Evolutionary conservation across 441 rosid species (phyloP).

Genomic region (Francoa sonchifolia): DNA sequence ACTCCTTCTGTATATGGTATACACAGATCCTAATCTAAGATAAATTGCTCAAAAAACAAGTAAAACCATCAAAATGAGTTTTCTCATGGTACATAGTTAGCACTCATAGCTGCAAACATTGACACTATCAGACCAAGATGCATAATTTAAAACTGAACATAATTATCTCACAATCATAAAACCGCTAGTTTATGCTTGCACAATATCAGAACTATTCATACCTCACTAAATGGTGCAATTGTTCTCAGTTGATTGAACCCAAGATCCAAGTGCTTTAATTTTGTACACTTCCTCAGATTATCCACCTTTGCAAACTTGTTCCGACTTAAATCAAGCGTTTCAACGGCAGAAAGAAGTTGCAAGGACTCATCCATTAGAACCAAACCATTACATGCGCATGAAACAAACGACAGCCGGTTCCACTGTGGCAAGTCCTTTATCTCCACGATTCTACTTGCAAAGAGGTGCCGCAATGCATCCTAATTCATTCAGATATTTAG

Average conservation of each 20-base stretch:
- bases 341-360: conserved; percentile 93
- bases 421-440: conserved; percentile 74
- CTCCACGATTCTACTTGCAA: conserved; percentile 84
- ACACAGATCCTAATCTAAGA: too few species aligned
- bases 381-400: conserved; percentile 75
- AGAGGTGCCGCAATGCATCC: conserved; percentile 91
- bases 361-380: conserved; percentile 95
- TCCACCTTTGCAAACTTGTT: conserved; percentile 81
- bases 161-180: not conserved
- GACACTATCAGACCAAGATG: too few species aligned
- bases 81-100: too few species aligned
- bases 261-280: conserved; percentile 82
- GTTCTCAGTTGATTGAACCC: conserved; percentile 84
- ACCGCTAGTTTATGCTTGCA: too few species aligned
- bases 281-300: conserved; percentile 68
- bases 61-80: too few species aligned
- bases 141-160: too few species aligned
- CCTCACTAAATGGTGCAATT: conserved; percentile 61
- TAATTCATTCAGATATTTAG: conserved; percentile 11
- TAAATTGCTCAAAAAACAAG: too few species aligned
- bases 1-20: too few species aligned
- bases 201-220: conserved; percentile 15
- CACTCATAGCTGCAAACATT: too few species aligned
- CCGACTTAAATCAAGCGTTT: conserved; percentile 88
- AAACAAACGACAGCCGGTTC: conserved; percentile 70